Evolutionary conservation across 805 yeast species (phyloP).

Genomic region (Cyberlindnera mississippiensis): DNA sequence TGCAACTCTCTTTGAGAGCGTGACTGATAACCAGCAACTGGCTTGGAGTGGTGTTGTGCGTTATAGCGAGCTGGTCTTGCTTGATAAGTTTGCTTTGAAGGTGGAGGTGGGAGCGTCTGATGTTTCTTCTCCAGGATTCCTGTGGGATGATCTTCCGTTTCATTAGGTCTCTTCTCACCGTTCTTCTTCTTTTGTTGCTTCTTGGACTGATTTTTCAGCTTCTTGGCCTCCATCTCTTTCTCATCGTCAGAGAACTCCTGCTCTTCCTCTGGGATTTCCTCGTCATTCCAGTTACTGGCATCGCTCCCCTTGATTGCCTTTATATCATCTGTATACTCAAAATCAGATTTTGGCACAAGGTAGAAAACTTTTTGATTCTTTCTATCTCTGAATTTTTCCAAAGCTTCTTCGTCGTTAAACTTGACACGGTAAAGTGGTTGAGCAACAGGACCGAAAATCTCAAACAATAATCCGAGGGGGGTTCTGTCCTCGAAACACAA

Average conservation of each 20-base stretch:
- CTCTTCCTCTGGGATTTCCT: slow-evolving; percentile 88
- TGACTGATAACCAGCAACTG: slow-evolving; percentile 8
- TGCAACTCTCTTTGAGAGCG: slow-evolving; percentile 15
- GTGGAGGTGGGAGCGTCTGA: neutral
- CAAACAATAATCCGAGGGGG: slow-evolving; percentile 74
- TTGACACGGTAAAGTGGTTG: slow-evolving; percentile 78
- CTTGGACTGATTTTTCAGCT: slow-evolving; percentile 47
- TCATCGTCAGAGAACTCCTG: slow-evolving; percentile 97
- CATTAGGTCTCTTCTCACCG: slow-evolving; percentile 21
- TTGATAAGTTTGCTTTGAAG: neutral
- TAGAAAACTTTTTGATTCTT: slow-evolving; percentile 62
- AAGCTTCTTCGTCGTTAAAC: slow-evolving; percentile 48
- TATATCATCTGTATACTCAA: slow-evolving; percentile 69
- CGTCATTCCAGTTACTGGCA: slow-evolving; percentile 93
- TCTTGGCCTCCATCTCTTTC: slow-evolving; percentile 69
- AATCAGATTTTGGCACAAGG: slow-evolving; percentile 78
- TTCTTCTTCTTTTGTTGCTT: slow-evolving; percentile 30
- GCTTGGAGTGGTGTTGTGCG: slow-evolving; percentile 4
- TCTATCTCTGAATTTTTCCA: slow-evolving; percentile 40
- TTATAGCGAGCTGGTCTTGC: slow-evolving; percentile 6
- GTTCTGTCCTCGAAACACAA: slow-evolving; percentile 71
- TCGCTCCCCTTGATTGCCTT: slow-evolving; percentile 80
- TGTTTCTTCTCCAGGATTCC: neutral
- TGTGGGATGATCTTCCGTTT: neutral
- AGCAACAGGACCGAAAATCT: slow-evolving; percentile 85